Base-by-base conservation (phyloP, 2,329 filamentous ascomycete genomes). In the Phaeoacremonium minimum region DNA sequence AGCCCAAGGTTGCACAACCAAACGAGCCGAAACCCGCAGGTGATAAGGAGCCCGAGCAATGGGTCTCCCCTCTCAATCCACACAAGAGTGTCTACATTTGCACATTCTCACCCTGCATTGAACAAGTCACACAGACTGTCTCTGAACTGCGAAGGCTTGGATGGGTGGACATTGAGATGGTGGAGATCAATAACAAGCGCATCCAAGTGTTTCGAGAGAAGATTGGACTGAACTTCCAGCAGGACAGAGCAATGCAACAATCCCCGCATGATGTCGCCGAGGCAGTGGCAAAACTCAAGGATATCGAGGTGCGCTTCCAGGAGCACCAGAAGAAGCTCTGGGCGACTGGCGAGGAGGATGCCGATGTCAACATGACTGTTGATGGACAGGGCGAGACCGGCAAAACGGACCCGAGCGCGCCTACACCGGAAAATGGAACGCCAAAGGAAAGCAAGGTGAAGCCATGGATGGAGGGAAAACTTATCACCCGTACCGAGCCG, bases 41-140 rank as follows among this genome's bases (percentile, higher is more conserved):
- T 6, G 33, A 39, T 12, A 40, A 50, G 6, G 46, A 30, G 12
- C 35, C 43, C 9, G 38, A 45, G 20, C 60, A 63, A 29, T 80
- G 74, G 66, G 55, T 72, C 13, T 82, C 77, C 1, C 72, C 77
- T 1, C 71, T 97, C 9, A 83, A 93, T 47, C 80, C 87, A 0
- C 71, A 73, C n/a, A 73, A 77, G 29, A 75, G 84, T 5, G 78
- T 83, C 2, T 75, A 93, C 53, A 75, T 98, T 37, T 98, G 93
- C 67, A 94, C 89, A 1, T 98, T 98, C 64, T 94, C 86, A 2
- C 93, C 93, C 0, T 98, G 93, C 61, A 94, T 98, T 46, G 93
- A 98, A 63, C 93, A 98, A 66, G 91, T 94, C 15, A 88, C 85
- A 36, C 79, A 82, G 38, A 97, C 93, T 0, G 82, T 95, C 36